Base-by-base conservation (phyloP, 768 basidiomycete species). In the Galerina sulciceps region DNA sequence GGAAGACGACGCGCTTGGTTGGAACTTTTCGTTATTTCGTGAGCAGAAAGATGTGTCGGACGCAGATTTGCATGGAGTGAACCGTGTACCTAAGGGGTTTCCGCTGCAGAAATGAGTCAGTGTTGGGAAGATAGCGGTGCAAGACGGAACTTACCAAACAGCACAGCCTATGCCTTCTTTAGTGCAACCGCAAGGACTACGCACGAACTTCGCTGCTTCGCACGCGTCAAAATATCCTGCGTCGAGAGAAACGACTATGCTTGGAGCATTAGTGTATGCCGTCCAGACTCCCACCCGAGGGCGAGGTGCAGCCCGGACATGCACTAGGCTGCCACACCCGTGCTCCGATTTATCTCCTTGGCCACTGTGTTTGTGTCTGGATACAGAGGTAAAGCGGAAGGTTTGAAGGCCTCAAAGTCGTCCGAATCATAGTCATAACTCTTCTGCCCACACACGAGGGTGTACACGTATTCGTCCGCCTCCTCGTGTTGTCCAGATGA, bases 111-210 rank as follows among this genome's bases (percentile, higher is more conserved):
- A 42, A 22, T 36, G 18, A 34, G 37, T 35, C 31, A 55, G 35
- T 42, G 31, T 23, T 53, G 18, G 14, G 20, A 35, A 46, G 10
- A 43, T 10, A 18, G 17, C 18, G 22, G 53, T 47, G 34, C 57
- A 44, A 45, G n/a, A 51, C 17, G 44, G 22, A 41, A 66, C 68
- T 15, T 59, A 70, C 69, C 71, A 73, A 41, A 66, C 62, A 10
- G 69, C 66, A 72, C 89, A 91, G 17, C 86, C 89, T 10, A 91
- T 76, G 5, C 87, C 88, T 69, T 89, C 87, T 35, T 85, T 80
- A 38, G 85, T 69, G 64, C 89, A 91, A 13, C 88, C 87, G 62
- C 89, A 90, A 2, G 83, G 73, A 60, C 81, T 84, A 59, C 75
- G 76, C 55, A 81, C 74, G 69, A 84, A 81, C 69, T 79, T 80